These are phyloP conservation scores for Saraca asoca DNA, from an alignment of 331 rosid genomes.

Conservation along the genomic window DNA sequence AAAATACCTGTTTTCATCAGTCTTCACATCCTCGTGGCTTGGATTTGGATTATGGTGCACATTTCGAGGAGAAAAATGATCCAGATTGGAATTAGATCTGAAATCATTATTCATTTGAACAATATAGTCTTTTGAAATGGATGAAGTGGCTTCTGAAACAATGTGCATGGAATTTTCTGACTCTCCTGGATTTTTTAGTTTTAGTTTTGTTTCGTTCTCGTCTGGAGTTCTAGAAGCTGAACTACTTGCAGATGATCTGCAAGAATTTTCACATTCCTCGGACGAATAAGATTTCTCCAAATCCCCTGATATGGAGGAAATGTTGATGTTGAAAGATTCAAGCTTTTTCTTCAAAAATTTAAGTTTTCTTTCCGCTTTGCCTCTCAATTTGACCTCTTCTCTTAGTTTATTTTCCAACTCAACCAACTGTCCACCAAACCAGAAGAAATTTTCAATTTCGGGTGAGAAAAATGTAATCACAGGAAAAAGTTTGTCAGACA, in stretches of 20 bases:
- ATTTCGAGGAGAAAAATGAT: too few relatives aligned
- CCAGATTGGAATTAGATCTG: not conserved
- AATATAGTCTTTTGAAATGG: conserved; percentile 17
- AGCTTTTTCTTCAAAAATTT: conserved; percentile 58
- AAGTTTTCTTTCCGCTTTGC: conserved; percentile 74
- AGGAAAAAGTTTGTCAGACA: conserved; percentile 31
- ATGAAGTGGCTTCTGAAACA: not conserved
- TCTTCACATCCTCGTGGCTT: conserved; percentile 42
- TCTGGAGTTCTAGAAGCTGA: conserved; percentile 45
- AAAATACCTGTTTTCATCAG: conserved; percentile 52
- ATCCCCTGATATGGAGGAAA: conserved; percentile 36
- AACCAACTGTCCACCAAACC: conserved; percentile 46
- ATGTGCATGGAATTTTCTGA: conserved; percentile 30
- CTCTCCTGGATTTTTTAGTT: conserved; percentile 24
- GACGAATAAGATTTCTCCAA: conserved; percentile 38
- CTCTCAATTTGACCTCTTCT: conserved; percentile 60
- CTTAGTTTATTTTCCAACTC: conserved; percentile 62
- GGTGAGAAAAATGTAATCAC: not conserved
- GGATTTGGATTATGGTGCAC: not conserved
- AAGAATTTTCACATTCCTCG: conserved; percentile 50
- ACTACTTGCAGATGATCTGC: conserved; percentile 40
- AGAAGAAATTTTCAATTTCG: not conserved
- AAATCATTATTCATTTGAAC: conserved; percentile 36
- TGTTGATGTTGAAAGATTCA: conserved; percentile 41
- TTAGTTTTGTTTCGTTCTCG: conserved; percentile 33